A percentile compares a stretch with the other conserved stretches of the same genome.
Evolutionary conservation across 805 yeast species (phyloP).

Genomic region (Yueomyces sinensis): DNA sequence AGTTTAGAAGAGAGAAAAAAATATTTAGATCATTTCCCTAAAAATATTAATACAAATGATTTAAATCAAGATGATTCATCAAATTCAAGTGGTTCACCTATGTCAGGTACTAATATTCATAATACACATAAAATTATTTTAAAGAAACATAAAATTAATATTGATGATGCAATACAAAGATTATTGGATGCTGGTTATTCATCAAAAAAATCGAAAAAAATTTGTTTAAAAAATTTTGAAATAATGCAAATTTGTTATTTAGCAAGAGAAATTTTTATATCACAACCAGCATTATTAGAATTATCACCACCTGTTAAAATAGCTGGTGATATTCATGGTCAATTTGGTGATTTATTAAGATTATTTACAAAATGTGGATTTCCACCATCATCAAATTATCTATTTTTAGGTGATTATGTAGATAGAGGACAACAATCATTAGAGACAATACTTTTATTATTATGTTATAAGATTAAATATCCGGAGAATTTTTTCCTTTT

Average conservation of each 20-base stretch:
- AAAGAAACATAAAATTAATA: too few species aligned
- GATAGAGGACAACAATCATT: constrained; percentile 94
- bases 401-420: constrained; percentile 91
- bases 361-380: constrained; percentile 91
- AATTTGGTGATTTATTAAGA: constrained; percentile 79
- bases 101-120: too few species aligned
- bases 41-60: not conserved
- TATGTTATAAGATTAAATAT: constrained; percentile 88
- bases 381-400: constrained; percentile 85
- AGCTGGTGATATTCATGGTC: constrained; percentile 94
- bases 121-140: too few species aligned
- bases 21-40: not conserved
- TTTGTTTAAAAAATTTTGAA: constrained; percentile 77
- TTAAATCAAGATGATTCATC: not conserved
- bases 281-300: constrained; percentile 83
- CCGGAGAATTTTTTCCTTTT: constrained; percentile 89
- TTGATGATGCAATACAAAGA: constrained; percentile 82
- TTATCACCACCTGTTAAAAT: constrained; percentile 67
- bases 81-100: too few species aligned
- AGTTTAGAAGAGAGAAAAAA: not conserved
- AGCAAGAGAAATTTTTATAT: constrained; percentile 77
- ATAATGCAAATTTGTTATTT: constrained; percentile 73
- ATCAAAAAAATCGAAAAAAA: constrained; percentile 78
- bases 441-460: constrained; percentile 73
- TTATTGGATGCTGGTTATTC: constrained; percentile 89